A percentile compares a stretch with the other conserved stretches of the same genome.
phyloP scores from a whole-genome alignment of 768 basidiomycete genomes.

The Cantharellus cinnabarinus region DNA sequence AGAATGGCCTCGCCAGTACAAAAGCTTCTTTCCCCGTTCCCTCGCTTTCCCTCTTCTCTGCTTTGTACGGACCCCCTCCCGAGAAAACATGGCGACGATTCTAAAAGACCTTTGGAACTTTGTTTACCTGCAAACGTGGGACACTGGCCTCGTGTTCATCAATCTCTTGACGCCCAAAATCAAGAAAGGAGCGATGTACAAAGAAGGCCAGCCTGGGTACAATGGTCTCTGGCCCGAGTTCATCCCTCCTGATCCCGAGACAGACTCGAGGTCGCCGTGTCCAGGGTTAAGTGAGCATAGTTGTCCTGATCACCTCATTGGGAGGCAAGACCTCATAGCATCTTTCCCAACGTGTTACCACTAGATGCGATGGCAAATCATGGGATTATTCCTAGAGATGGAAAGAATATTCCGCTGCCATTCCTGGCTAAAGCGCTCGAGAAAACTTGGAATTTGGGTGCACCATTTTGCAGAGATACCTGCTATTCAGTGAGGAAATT shows the following conservation, averaged over 20 bases:
- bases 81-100: too few species aligned
- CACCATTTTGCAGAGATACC: slow-evolving; percentile 4
- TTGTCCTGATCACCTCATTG: neutral
- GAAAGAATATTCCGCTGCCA: slow-evolving; percentile 46
- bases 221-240: slow-evolving; percentile 25
- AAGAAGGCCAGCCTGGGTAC: slow-evolving; percentile 4
- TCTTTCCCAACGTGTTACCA: neutral
- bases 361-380: neutral
- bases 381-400: slow-evolving; percentile 35
- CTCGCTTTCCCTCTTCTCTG: too few species aligned
- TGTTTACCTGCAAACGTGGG: neutral
- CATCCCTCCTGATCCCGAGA: slow-evolving; percentile 29
- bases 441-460: slow-evolving; percentile 8
- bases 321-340: neutral
- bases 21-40: too few species aligned
- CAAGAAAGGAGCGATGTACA: slow-evolving; percentile 1
- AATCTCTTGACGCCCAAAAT: neutral
- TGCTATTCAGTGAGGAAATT: neutral
- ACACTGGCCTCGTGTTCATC: neutral
- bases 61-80: too few species aligned
- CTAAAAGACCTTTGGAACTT: too few species aligned
- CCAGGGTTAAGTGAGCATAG: slow-evolving; percentile 17
- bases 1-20: too few species aligned
- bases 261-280: slow-evolving; percentile 53
- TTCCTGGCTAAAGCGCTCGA: slow-evolving; percentile 16